Percentiles rank a stretch among this genome's conserved stretches.
Conservation (phyloP, 108 stramenopile species). For the Fistulifera pelliculosa region DNA sequence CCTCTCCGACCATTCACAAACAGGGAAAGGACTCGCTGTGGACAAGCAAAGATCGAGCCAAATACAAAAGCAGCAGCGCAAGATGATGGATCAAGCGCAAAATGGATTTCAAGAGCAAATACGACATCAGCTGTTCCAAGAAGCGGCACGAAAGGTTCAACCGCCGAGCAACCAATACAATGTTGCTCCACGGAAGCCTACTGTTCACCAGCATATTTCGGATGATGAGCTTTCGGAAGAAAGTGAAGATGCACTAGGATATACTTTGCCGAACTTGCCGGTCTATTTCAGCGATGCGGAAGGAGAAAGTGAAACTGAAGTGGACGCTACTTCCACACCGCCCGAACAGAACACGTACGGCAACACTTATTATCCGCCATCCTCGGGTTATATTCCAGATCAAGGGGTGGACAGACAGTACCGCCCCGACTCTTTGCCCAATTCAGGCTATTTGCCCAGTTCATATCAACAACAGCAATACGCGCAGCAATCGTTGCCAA, state of each 20-base stretch:
- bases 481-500: neutral
- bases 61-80: conserved; percentile 48
- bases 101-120: no score
- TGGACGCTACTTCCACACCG: conserved; percentile 10
- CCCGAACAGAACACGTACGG: conserved; percentile 3
- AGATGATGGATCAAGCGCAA: conserved; percentile 16
- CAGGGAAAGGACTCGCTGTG: conserved; percentile 22
- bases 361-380: no score
- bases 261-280: conserved; percentile 75
- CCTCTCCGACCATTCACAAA: neutral
- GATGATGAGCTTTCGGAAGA: conserved; percentile 50
- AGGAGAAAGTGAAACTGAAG: conserved; percentile 22
- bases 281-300: conserved; percentile 75
- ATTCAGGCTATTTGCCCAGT: neutral
- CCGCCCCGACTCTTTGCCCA: neutral
- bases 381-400: no score
- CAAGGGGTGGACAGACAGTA: no score
- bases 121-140: no score
- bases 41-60: conserved; percentile 77
- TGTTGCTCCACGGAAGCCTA: no score
- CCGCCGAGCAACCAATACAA: conserved; percentile 10
- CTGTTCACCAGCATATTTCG: conserved; percentile 9
- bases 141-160: no score
- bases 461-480: neutral
- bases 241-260: conserved; percentile 57